Conservation (phyloP, 2,329 filamentous ascomycete species). For the Graphium sp. region DNA sequence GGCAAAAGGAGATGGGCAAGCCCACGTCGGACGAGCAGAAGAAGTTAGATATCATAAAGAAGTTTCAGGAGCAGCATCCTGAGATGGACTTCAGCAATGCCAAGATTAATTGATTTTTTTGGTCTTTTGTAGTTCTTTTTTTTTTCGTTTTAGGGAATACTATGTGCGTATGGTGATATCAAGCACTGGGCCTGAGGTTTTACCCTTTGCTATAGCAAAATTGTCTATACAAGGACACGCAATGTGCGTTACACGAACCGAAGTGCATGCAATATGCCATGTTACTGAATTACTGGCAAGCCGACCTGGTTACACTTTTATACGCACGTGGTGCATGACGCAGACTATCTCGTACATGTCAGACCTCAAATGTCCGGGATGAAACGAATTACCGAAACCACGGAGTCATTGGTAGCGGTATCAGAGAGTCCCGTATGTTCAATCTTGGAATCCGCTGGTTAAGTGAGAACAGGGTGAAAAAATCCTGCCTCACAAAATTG, state of each 20-base stretch:
- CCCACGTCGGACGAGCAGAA: constrained; percentile 89
- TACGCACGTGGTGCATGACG: not conserved
- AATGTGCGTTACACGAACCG: too few species aligned
- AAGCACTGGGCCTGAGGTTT: too few species aligned
- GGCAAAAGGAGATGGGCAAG: constrained; percentile 83
- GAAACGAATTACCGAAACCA: constrained; percentile 47
- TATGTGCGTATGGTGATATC: too few species aligned
- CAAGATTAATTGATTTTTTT: constrained; percentile 37
- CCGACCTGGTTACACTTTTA: too few species aligned
- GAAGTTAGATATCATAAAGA: constrained; percentile 82
- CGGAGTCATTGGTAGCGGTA: constrained; percentile 20
- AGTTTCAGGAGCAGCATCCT: constrained; percentile 70
- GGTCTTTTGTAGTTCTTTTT: not conserved
- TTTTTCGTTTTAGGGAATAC: not conserved
- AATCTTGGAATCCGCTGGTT: constrained; percentile 39
- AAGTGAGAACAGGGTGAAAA: constrained; percentile 32
- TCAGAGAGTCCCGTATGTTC: constrained; percentile 44
- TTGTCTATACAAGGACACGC: too few species aligned
- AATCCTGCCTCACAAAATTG: constrained; percentile 3
- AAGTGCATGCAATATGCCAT: too few species aligned
- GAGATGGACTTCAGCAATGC: constrained; percentile 60
- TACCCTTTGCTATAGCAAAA: too few species aligned
- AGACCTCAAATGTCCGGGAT: constrained; percentile 40
- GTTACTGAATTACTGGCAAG: too few species aligned
- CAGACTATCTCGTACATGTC: not conserved